A percentile compares a stretch with the other conserved stretches of the same genome.
phyloP scores from a whole-genome alignment of 257 asterid genomes.

The Lithospermum erythrorhizon region DNA sequence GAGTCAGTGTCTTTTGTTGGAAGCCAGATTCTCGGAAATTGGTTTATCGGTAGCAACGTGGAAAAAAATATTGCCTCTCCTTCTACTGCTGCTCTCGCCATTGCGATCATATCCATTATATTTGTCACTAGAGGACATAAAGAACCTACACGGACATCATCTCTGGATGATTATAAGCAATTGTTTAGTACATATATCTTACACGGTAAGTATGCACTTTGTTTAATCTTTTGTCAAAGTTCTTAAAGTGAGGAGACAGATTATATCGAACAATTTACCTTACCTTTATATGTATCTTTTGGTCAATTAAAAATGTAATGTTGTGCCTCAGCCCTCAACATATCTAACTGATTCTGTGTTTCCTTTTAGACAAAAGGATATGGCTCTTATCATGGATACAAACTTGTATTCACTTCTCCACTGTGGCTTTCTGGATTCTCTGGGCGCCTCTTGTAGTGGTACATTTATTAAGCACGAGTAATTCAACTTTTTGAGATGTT shows the following conservation, averaged over 20 bases:
- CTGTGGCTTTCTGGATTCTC: constrained; percentile 71
- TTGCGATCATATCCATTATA: constrained; percentile 40
- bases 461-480: constrained; percentile 14
- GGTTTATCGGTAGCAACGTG: constrained; percentile 40
- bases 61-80: constrained; percentile 28
- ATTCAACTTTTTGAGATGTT: constrained; percentile 1
- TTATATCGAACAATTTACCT: too few relatives aligned
- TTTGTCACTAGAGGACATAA: constrained; percentile 46
- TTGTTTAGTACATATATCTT: constrained; percentile 34
- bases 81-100: constrained; percentile 35
- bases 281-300: constrained; percentile 1
- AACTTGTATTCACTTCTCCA: constrained; percentile 52
- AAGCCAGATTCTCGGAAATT: constrained; percentile 68
- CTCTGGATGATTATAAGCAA: constrained; percentile 42
- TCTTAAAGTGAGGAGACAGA: neutral
- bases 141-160: constrained; percentile 33
- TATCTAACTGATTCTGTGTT: constrained; percentile 2
- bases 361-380: constrained; percentile 58
- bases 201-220: constrained; percentile 35
- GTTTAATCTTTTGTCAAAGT: neutral
- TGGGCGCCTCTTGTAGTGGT: constrained; percentile 86
- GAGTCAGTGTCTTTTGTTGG: constrained; percentile 58
- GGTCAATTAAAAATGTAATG: constrained; percentile 3
- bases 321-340: neutral
- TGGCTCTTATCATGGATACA: constrained; percentile 77